phyloP scores from a whole-genome alignment of 257 asterid genomes.

The Solanum corneliomulleri region DNA sequence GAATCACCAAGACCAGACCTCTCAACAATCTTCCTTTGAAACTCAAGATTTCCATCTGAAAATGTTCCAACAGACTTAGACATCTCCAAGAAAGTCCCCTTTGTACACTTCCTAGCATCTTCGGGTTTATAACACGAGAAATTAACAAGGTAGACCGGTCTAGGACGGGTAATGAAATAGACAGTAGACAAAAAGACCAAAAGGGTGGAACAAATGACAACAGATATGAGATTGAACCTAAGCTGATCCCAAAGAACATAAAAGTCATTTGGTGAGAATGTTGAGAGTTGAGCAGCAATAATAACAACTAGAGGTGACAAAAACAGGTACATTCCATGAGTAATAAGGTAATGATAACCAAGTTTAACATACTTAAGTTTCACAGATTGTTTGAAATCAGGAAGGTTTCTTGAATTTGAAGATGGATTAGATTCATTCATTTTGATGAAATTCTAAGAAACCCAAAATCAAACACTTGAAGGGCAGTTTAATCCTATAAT shows the following conservation, averaged over 20 bases:
- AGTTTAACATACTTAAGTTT: conserved; percentile 82
- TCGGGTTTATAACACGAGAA: conserved; percentile 73
- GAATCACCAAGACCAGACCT: conserved; percentile 78
- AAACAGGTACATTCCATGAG: conserved; percentile 71
- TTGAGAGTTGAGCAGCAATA: conserved; percentile 60
- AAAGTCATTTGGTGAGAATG: conserved; percentile 51
- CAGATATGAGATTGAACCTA: conserved; percentile 53
- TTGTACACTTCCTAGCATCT: conserved; percentile 51
- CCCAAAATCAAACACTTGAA: not conserved
- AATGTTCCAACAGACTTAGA: conserved; percentile 40
- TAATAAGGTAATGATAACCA: conserved; percentile 67
- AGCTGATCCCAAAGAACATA: conserved; percentile 63
- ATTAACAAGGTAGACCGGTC: conserved; percentile 64
- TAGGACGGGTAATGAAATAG: conserved; percentile 66
- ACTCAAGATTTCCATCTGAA: conserved; percentile 38
- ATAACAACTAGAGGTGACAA: conserved; percentile 50
- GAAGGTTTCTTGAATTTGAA: conserved; percentile 43
- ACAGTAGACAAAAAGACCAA: conserved; percentile 57
- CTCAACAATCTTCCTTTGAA: conserved; percentile 67
- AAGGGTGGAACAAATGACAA: conserved; percentile 46
- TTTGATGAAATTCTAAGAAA: not conserved
- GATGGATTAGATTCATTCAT: conserved; percentile 49
- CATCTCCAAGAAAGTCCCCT: conserved; percentile 59
- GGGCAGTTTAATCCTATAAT: not conserved
- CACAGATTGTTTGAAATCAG: conserved; percentile 70